Evolutionary conservation across 345 rosid species (phyloP).

Genomic region (thale cress (Arabidopsis thaliana)): TAIR10.1 NC_003074.8:5923501-5924000

Average conservation of each 20-base stretch:
- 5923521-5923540: conserved; percentile 91
- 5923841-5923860: conserved; percentile 20
- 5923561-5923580: conserved; percentile 57
- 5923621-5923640: conserved; percentile 16
- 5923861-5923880: neutral
- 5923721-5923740: conserved; percentile 18
- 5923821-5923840: conserved; percentile 18
- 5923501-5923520: conserved; percentile 40
- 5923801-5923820: conserved; percentile 12
- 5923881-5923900: conserved; percentile 25
- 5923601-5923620: conserved; percentile 38
- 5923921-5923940: conserved; percentile 23
- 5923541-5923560: conserved; percentile 87
- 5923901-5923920: conserved; percentile 9
- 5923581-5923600: conserved; percentile 31
- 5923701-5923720: conserved; percentile 13
- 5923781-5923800: conserved; percentile 30
- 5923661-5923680: conserved; percentile 9
- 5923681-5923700: conserved; percentile 6
- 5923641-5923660: conserved; percentile 18
- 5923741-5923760: conserved; percentile 17
- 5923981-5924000: conserved; percentile 59
- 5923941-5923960: neutral
- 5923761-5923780: conserved; percentile 18
- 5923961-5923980: conserved; percentile 31